Base-by-base conservation (phyloP, 352 stramenopile species). In the Pythium aphanidermatum region DNA sequence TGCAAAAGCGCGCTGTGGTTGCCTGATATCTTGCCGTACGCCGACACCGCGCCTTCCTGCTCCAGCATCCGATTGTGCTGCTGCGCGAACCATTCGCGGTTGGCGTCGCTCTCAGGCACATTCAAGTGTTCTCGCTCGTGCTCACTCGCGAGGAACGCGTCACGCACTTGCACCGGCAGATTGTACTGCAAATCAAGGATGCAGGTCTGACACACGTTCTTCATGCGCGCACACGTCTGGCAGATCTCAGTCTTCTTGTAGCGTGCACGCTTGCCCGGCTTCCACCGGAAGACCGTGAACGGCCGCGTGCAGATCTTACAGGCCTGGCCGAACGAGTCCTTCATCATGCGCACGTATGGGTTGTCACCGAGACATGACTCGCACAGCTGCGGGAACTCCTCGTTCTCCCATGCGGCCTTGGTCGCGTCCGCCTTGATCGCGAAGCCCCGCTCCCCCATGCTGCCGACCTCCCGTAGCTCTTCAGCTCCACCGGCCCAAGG, bases 181-280 rank as follows among this genome's bases (percentile, higher is more conserved):
- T 98, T 97, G 63, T 98, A 99, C 65, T 98, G 92, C 54, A 99
- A 70, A 70, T 99, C 96, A 41, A 98, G 86, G 35, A 99, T 94
- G 50, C 96, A 99, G 0, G 95, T 97, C 76, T 99, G 96, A 68
- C 96, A 99, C 5, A 99, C 94, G 71, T 99, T 99, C 70, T 99
- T 99, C 60, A 97, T 96, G 62, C 97, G 94, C n/a, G 96, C 91
- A 68, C 96, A 99, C 13, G 79, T 96, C 48, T 97, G 86, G 65
- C 96, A 99, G 47, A 99, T 96, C 70, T 96, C 90, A 11, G 96
- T 98, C 74, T 96, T 96, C 73, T 99, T 99, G 69, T 98, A 97
- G 23, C 96, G 88, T 25, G 91, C 96, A 37, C 96, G 91, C 29
- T 96, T 98, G 44, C 96, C 96, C 10, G 96, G 95, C 63, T 98